Base-by-base conservation (phyloP, 2,329 filamentous ascomycete genomes). In the Cladosporium sp. region DNA sequence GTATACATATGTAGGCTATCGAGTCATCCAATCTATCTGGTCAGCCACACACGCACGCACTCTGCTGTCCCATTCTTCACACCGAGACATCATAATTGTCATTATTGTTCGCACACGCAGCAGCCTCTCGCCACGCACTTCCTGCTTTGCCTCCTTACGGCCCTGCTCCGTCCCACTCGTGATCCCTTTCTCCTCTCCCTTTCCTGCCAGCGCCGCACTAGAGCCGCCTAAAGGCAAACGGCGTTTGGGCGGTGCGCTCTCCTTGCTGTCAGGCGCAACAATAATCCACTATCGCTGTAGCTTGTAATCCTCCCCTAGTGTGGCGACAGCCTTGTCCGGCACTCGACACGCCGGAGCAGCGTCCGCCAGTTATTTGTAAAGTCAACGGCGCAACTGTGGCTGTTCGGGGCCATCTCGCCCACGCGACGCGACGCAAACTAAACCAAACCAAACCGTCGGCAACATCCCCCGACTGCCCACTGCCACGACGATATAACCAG, bases 361-460 rank as follows among this genome's bases (percentile, higher is more conserved):
- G 41, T 21, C 41, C 41, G 41, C n/a, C 41, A 21, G n/a, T 21
- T 12, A 47, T 47, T 47, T 47, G 41, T 47, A 47, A 47, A 21
- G 41, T 47, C 15, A 55, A 34, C 30, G 52, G 52, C 52, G 52
- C 28, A 30, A 55, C 52, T 55, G 52, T 55, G 52, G 52, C 52
- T 55, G 52, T 5, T 55, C 52, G 52, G 52, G 3, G n/a, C 14
- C 52, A 55, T 32, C 30, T 55, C 52, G 52, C 52, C 28, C 52
- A 32, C 18, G 52, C 30, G 49, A 52, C 21, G 49, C 49, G 51
- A 54, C 30, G 51, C 51, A 54, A 30, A 47, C n/a, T 10, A 21
- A 47, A 11, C 21, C 51, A 54, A 30, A 47, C 10, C n/a, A 21
- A 47, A 21, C 21, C 41, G 41, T 47, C 41, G 41, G 51, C 52